A percentile compares a stretch with the other conserved stretches of the same genome.
Conservation (phyloP, 2,329 filamentous ascomycete species). For the Aquanectria penicillioides region DNA sequence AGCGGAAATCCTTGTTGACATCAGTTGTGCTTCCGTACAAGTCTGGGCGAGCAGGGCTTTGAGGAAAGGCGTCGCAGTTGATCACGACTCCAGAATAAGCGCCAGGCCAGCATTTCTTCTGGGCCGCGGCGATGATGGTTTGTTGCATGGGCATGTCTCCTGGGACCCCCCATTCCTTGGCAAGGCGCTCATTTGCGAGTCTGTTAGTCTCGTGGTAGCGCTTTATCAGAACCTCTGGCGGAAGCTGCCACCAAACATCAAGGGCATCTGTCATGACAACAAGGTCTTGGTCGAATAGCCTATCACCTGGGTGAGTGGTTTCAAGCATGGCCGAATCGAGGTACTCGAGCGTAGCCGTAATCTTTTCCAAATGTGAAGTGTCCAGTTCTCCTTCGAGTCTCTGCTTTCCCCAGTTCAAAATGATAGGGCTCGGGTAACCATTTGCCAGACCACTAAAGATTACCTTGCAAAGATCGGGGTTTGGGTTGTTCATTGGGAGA, state of each 20-base stretch:
- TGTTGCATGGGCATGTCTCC: conserved; percentile 25
- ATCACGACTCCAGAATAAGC: conserved; percentile 14
- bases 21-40: conserved; percentile 34
- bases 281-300: conserved; percentile 35
- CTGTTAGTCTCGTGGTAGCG: conserved; percentile 37
- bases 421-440: conserved; percentile 40
- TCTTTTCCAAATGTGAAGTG: conserved; percentile 40
- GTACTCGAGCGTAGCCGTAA: conserved; percentile 39
- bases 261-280: conserved; percentile 40
- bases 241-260: conserved; percentile 45
- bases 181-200: conserved; percentile 26
- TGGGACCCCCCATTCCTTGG: neutral
- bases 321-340: conserved; percentile 26
- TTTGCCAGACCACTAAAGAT: conserved; percentile 36
- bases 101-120: conserved; percentile 35
- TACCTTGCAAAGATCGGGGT: conserved; percentile 41
- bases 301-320: conserved; percentile 10
- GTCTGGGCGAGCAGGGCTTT: conserved; percentile 27
- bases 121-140: conserved; percentile 31
- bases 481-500: conserved; percentile 32
- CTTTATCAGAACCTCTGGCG: conserved; percentile 38
- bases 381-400: conserved; percentile 21
- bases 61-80: conserved; percentile 32
- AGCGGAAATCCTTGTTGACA: neutral
- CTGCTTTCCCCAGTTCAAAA: conserved; percentile 41